phyloP scores from a whole-genome alignment of 1,284 basidiomycete species.

The Marasmius fiardii region DNA sequence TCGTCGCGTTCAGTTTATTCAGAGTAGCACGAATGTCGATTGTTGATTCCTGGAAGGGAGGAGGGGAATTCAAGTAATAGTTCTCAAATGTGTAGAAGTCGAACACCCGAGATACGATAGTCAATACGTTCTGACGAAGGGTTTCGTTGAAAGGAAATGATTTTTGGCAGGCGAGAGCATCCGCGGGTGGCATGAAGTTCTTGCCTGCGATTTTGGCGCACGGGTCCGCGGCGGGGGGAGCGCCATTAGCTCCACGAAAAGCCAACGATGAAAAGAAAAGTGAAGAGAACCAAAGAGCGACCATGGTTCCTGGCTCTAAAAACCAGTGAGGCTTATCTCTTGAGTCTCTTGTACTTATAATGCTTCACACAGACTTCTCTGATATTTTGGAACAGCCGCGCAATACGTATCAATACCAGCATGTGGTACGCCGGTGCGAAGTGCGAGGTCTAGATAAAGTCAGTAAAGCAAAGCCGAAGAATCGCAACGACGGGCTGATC shows the following conservation, averaged over 20 bases:
- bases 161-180: constrained; percentile 56
- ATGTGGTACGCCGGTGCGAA: too few relatives aligned
- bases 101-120: constrained; percentile 50
- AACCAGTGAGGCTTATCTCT: not conserved
- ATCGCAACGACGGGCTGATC: too few relatives aligned
- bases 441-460: too few relatives aligned
- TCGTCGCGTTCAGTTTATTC: constrained; percentile 42
- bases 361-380: not conserved
- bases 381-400: not conserved
- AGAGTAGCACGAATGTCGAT: constrained; percentile 48
- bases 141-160: constrained; percentile 65
- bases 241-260: constrained; percentile 1
- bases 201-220: constrained; percentile 49
- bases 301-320: not conserved
- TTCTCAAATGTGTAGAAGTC: constrained; percentile 67
- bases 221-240: constrained; percentile 35
- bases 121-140: constrained; percentile 55
- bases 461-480: too few relatives aligned
- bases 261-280: not conserved
- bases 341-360: not conserved
- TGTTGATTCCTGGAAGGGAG: constrained; percentile 61
- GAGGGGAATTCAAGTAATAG: constrained; percentile 54
- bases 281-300: not conserved
- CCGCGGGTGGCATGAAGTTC: constrained; percentile 44
- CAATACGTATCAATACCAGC: too few relatives aligned